Base-by-base conservation (phyloP, 2,329 filamentous ascomycete species). In the Fusarium sp. region DNA sequence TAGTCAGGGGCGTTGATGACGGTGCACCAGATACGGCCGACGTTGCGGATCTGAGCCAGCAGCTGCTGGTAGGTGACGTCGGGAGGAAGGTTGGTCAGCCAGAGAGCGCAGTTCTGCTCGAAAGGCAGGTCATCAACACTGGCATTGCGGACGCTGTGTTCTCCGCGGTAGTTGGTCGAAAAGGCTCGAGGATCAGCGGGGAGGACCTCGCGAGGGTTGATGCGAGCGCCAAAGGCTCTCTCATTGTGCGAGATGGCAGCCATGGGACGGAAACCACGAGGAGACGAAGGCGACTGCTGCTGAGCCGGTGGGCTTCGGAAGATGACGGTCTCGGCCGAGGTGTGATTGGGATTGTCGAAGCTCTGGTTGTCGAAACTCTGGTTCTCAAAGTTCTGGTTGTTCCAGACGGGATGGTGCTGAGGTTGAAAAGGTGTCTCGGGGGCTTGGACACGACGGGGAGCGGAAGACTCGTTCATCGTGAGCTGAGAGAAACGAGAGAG, bases 21-120 rank as follows among this genome's bases (percentile, higher is more conserved):
- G 2, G 82, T 82, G 54, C 87, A 86, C 75, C 82, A 90, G 12
- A 90, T 79, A 65, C 89, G 87, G 3, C 89, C 89, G 33, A 86
- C 80, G 68, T 82, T 75, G 12, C 84, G 82, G 50, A 90, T 84
- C 4, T 81, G 71, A 2, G 74, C 66, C 2, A 90, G 84, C 1
- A 90, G 85, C 72, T 85, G 81, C 30, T 78, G 72, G 45, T 85
- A 82, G 2, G 81, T 84, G 47, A 87, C 78, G 62, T 82, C 70
- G 0, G 85, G 81, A 0, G 88, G 86, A 0, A 90, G 82, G 59
- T 87, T 86, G 2, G 85, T 87, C 30, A 90, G 72, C 85, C 87
- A 90, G 1, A 90, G 80, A 0, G 87, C 84, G 35, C 87, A 88
- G 78, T 89, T 90, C 35, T 84, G 63, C 12, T 81, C 79, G 1